Evolutionary conservation across 1,284 basidiomycete species (phyloP).

Genomic region (Fomitopsis schrenkii): DNA sequence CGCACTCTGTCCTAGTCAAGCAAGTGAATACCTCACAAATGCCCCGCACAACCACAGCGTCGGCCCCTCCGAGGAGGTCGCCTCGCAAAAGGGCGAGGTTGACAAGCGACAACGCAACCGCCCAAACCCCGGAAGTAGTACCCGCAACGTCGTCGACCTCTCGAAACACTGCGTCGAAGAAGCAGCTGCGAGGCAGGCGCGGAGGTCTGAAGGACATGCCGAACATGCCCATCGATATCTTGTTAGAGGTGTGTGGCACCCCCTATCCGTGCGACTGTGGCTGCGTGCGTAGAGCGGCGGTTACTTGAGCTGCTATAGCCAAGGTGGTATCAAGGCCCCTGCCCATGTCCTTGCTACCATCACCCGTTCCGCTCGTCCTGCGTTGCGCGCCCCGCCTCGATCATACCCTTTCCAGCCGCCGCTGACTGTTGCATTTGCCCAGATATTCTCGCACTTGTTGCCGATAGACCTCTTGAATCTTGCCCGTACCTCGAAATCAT

Average conservation of each 20-base stretch:
- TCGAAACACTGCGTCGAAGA: neutral
- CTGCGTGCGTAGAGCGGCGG: no score
- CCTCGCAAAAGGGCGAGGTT: neutral
- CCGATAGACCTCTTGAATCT: constrained; percentile 45
- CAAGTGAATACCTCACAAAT: no score
- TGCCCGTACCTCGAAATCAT: constrained; percentile 31
- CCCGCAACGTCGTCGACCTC: neutral
- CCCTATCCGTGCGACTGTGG: neutral
- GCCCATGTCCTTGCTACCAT: no score
- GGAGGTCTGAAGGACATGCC: constrained; percentile 1
- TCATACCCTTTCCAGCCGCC: no score
- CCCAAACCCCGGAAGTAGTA: neutral
- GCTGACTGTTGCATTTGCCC: neutral
- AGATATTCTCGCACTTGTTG: constrained; percentile 21
- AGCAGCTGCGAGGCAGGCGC: neutral
- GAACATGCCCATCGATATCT: constrained; percentile 4
- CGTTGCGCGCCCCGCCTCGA: neutral
- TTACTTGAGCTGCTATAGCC: neutral
- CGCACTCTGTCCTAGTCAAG: no score
- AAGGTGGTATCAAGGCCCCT: no score
- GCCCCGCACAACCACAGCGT: no score
- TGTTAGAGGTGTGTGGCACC: neutral
- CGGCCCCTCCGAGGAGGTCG: neutral
- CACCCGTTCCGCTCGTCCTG: no score
- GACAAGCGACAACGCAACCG: neutral